Base-by-base conservation (phyloP, 306 rosid genomes). In the Pyrus communis region DNA sequence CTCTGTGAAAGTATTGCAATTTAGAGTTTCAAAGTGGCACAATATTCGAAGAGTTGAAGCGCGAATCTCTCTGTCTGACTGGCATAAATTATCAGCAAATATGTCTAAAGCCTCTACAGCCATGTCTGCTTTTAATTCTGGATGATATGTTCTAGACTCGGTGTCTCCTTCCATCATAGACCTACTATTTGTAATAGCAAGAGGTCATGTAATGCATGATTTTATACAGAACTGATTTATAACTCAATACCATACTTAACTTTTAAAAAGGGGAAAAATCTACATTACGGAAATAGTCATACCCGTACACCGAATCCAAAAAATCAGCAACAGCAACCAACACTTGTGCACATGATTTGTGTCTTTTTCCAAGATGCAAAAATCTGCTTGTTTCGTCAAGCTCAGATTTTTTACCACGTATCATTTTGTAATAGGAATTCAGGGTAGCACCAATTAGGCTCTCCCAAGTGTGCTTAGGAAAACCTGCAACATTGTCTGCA, bases 301-400 rank as follows among this genome's bases (percentile, higher is more conserved):
- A 95, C 98, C 97, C 93, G 71, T 85, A 79, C 69, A 76, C 70
- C 62, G 75, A 66, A 75, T 95, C 98, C 86, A 95, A 87, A 83
- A 86, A 88, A 51, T 81, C 87, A 87, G 96, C 96, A 70, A 95
- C 96, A 79, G 93, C 98, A 64, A 64, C 73, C 85, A 95, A 76
- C 30, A 92, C 89, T 60, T 75, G 92, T 63, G 88, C 57, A 78
- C 91, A 86, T 73, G 91, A 90, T 67, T 74, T 88, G 58, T 92
- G 87, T 78, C 84, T 87, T 76, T 82, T 89, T 57, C 90, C 97
- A 81, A 88, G 86, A 83, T 67, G 75, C 72, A 90, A 75, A 81
- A 89, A 70, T 77, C 78, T 89, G 61, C 66, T 80, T 4, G 85
- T 88, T 81, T 82, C 83, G 51, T 85, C 87, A 63, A 73, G 67